A percentile compares a stretch with the other conserved stretches of the same genome.
Conservation (phyloP, 768 basidiomycete genomes). For the Boletus barrowsii region DNA sequence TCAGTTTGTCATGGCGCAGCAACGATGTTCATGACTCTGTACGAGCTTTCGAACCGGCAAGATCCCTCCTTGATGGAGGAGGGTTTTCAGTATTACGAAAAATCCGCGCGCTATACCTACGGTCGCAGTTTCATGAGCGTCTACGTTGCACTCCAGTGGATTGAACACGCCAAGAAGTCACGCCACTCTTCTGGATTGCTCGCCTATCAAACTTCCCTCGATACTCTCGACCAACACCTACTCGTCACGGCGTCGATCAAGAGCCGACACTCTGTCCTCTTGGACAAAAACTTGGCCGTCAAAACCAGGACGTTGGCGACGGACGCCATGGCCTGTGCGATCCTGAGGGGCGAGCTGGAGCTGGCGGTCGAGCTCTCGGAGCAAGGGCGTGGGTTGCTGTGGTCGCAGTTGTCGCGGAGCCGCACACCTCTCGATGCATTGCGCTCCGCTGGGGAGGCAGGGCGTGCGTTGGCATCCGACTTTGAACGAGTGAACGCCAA, state of each 20-base stretch:
- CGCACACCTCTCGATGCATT: conserved; percentile 26
- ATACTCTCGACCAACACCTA: conserved; percentile 17
- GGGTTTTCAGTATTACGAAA: conserved; percentile 8
- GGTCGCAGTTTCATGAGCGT: conserved; percentile 8
- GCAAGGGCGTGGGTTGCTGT: conserved; percentile 30
- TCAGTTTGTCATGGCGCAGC: not conserved
- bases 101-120: conserved; percentile 10
- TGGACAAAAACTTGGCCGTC: not conserved
- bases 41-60: not conserved
- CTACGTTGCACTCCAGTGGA: conserved; percentile 14
- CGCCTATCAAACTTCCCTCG: conserved; percentile 21
- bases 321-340: conserved; percentile 28
- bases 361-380: conserved; percentile 36
- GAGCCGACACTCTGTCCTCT: conserved; percentile 12
- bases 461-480: conserved; percentile 20
- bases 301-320: conserved; percentile 13
- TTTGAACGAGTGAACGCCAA: conserved; percentile 23
- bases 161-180: not conserved
- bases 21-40: not conserved
- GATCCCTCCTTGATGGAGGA: conserved; percentile 6
- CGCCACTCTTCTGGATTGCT: conserved; percentile 19
- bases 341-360: conserved; percentile 13
- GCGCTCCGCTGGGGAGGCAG: conserved; percentile 12
- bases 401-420: conserved; percentile 28
- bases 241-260: conserved; percentile 18